Percentiles rank a stretch among this genome's conserved stretches.
Conservation (phyloP, 345 rosid genomes). For the Ailanthus altissimus region DNA sequence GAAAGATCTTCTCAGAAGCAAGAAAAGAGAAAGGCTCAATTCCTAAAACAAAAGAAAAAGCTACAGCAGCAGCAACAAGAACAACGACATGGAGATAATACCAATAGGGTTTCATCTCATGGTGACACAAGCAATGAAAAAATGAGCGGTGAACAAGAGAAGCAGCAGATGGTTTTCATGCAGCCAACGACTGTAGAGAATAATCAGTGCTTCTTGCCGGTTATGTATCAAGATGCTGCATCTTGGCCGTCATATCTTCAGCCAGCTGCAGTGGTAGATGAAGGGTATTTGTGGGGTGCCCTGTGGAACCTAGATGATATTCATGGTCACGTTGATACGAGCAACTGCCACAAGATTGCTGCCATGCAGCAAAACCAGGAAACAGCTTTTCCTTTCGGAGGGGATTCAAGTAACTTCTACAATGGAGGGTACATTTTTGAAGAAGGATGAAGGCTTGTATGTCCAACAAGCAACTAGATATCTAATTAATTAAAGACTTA, state of each 20-base stretch:
- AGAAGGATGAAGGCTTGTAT: not conserved
- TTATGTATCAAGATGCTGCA: constrained; percentile 28
- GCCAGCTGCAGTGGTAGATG: constrained; percentile 36
- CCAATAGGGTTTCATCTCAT: not conserved
- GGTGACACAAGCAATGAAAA: not conserved
- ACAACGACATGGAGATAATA: constrained; percentile 15
- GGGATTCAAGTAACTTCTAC: constrained; percentile 30
- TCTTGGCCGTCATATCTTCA: constrained; percentile 30
- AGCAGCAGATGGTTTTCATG: constrained; percentile 28
- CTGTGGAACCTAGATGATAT: constrained; percentile 53
- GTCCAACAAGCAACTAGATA: not conserved
- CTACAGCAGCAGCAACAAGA: constrained; percentile 24
- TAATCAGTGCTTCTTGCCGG: constrained; percentile 34
- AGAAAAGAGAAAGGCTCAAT: constrained; percentile 38
- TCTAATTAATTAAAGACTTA: not conserved
- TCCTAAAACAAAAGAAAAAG: constrained; percentile 26
- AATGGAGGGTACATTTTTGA: constrained; percentile 44
- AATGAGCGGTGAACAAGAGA: constrained; percentile 17
- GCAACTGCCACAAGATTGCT: constrained; percentile 23
- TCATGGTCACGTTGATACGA: constrained; percentile 3
- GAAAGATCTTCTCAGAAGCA: constrained; percentile 37
- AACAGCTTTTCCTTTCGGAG: constrained; percentile 21
- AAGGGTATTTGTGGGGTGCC: constrained; percentile 48
- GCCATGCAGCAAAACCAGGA: constrained; percentile 34
- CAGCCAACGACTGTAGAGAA: constrained; percentile 26